Evolutionary conservation across 345 rosid species (phyloP).

Genomic region (Murraya koenigii): DNA sequence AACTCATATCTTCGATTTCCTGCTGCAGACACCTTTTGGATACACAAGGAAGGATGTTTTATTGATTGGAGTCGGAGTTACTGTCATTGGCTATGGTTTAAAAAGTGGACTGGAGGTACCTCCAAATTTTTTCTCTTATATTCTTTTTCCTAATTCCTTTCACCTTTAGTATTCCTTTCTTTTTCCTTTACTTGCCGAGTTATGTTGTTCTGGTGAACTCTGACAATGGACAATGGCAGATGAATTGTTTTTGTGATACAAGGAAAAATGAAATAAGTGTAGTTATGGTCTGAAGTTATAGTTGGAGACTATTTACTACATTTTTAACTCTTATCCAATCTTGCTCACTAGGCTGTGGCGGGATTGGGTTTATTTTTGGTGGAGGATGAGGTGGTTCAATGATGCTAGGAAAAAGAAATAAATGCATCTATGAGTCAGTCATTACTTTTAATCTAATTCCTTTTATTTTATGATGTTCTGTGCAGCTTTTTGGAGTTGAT

Average conservation of each 20-base stretch:
- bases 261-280: background rate
- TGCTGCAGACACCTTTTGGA: conserved; percentile 70
- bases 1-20: conserved; percentile 13
- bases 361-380: background rate
- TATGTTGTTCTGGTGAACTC: background rate
- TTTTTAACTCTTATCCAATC: background rate
- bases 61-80: conserved; percentile 84
- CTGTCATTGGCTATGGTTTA: conserved; percentile 66
- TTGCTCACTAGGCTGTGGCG: background rate
- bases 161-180: background rate
- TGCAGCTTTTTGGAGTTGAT: conserved; percentile 83
- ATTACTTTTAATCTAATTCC: background rate
- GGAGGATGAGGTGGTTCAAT: background rate
- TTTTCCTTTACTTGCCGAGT: background rate
- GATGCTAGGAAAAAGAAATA: background rate
- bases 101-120: conserved; percentile 94
- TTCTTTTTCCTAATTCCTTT: background rate
- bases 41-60: conserved; percentile 88
- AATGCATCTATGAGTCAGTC: background rate
- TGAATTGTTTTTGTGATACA: background rate
- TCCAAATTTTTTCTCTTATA: background rate
- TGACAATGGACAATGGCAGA: background rate
- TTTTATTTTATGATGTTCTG: background rate
- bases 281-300: background rate
- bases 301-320: background rate